A percentile compares a stretch with the other conserved stretches of the same genome.
phyloP scores from a whole-genome alignment of 306 rosid genomes.

The Lithocarpus polystachyus region DNA sequence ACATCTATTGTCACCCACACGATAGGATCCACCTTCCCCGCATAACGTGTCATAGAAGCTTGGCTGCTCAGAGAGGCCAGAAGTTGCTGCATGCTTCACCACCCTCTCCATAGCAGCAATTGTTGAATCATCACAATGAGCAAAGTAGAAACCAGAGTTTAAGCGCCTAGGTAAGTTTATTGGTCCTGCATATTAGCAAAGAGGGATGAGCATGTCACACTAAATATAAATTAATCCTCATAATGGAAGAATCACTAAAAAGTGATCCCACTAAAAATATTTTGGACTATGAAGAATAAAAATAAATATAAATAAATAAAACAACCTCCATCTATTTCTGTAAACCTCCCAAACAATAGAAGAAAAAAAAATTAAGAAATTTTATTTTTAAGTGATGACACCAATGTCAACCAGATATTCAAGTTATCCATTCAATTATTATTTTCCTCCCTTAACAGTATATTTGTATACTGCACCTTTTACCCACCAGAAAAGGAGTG shows the following conservation, averaged over 20 bases:
- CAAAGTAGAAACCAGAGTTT: conserved; percentile 96
- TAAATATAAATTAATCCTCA: background rate
- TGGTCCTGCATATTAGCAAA: conserved; percentile 42
- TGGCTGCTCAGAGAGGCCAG: conserved; percentile 90
- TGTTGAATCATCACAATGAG: conserved; percentile 65
- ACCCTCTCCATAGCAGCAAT: conserved; percentile 84
- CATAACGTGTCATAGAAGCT: conserved; percentile 92
- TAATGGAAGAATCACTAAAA: background rate
- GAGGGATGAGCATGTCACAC: background rate
- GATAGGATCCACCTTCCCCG: conserved; percentile 70
- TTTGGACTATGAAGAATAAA: background rate
- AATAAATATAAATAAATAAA: background rate
- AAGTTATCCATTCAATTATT: no score
- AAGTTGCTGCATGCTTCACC: conserved; percentile 81
- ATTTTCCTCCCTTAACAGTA: background rate
- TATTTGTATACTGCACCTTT: background rate
- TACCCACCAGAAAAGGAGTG: conserved; percentile 9
- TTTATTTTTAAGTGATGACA: no score
- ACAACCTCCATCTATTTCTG: background rate
- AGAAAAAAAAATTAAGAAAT: background rate
- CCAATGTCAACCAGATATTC: no score
- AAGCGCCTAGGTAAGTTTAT: conserved; percentile 89
- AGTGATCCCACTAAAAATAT: background rate
- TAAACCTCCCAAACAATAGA: background rate
- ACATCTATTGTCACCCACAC: conserved; percentile 50